Evolutionary conservation across 2,329 filamentous ascomycete species (phyloP), one percentile per base, ranked within the genome.

Genomic region (Nigrograna mackinnonii): DNA sequence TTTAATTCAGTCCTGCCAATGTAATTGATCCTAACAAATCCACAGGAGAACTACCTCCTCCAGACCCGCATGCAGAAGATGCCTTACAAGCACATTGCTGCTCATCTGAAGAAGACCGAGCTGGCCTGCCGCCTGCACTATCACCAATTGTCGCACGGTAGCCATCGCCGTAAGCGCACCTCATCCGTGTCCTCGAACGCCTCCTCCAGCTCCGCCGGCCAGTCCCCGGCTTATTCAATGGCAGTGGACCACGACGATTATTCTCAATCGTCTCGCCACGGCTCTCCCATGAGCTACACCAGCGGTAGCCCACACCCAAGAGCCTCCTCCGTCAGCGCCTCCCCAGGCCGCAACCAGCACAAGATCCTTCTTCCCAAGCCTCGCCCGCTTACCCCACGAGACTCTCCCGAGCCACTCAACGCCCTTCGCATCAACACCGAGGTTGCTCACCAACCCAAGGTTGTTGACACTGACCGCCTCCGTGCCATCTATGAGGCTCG

Each of bases 81-180:
- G 84, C 89, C 89, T 1, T 94, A 94, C 72, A 94, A 92, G 77
- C 87, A 92, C 66, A 94, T 94, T 64, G 89, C 89, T 44, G 82
- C 85, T 45, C 86, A 91, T 58, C 75, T 94, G 55, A 89, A 91
- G 72, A 95, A 94, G 77, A 94, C 89, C 1, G 89, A 94, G 73
- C 77, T 94, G 46, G 89, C 89, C 35, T 95, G 89, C 72, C 88
- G 89, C 50, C 80, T 95, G 49, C 89, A 94, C 70, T 92, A 89
- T 66, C 89, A 95, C 62, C 89, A 94, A 63, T 79, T 94, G 50
- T 90, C 86, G 51, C 88, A 91, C 65, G 87, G 87, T 44, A 89
- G 82, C 74, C 89, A 87, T 72, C 85, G 87, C 58, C 86, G 87
- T 66, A 89, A 89, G 77, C 82, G 87, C 46, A 85, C 83, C 46